Percentiles rank a stretch among this genome's conserved stretches.
Evolutionary conservation across 1,284 basidiomycete genomes (phyloP).

Genomic region (Ganoderma sinense): DNA sequence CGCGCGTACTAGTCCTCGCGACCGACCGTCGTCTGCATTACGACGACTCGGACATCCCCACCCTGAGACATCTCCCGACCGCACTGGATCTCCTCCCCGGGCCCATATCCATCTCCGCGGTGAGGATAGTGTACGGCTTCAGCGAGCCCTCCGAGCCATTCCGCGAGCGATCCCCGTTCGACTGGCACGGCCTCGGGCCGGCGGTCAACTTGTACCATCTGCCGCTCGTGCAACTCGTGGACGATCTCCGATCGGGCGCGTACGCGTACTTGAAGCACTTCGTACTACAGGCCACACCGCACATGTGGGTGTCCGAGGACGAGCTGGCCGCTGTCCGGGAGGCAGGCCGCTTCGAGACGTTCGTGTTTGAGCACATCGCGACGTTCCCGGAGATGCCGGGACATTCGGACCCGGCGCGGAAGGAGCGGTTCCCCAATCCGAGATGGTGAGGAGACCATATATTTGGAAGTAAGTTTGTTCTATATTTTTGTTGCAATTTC

Average conservation of each 20-base stretch:
- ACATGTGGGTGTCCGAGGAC: background rate
- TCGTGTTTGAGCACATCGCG: background rate
- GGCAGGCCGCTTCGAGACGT: background rate
- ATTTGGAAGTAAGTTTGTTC: background rate
- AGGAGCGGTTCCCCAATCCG: background rate
- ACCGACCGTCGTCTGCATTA: background rate
- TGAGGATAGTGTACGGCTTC: background rate
- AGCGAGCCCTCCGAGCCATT: background rate
- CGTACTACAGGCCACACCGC: slow-evolving; percentile 4
- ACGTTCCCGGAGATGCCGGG: background rate
- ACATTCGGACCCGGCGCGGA: background rate
- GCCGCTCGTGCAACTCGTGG: background rate
- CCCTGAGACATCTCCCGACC: background rate
- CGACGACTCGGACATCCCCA: background rate
- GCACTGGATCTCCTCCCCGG: background rate
- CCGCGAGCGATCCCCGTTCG: background rate
- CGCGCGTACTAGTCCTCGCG: background rate
- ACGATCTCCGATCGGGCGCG: background rate
- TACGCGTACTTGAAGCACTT: slow-evolving; percentile 8
- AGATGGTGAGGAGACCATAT: background rate
- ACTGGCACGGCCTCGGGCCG: too few relatives aligned
- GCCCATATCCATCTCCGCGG: background rate
- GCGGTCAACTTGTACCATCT: background rate
- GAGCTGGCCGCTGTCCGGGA: background rate
- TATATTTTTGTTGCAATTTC: background rate